Percentiles rank a stretch among this genome's conserved stretches.
These are phyloP conservation scores for Euphorbia corollata DNA, from an alignment of 441 rosid species.

Conservation along the genomic window DNA sequence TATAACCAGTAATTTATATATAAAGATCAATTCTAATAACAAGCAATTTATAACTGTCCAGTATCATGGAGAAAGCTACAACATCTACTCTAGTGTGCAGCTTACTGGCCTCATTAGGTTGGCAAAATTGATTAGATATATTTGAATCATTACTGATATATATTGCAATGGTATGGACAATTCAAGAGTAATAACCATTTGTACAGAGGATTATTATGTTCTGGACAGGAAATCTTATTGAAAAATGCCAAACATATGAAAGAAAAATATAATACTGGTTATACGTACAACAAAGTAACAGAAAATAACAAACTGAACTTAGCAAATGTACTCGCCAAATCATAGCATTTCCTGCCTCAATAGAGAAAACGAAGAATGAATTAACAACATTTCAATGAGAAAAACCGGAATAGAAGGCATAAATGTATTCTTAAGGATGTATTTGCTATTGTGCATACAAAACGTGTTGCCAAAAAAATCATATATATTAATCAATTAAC, in stretches of 20 bases:
- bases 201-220: background rate
- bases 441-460: background rate
- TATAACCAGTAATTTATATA: no score
- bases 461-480: no score
- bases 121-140: background rate
- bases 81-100: background rate
- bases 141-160: background rate
- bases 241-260: background rate
- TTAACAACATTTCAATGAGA: background rate
- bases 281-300: background rate
- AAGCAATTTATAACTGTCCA: no score
- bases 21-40: no score
- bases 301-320: conserved; percentile 40
- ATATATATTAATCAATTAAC: no score
- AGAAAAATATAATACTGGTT: no score
- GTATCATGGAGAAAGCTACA: background rate
- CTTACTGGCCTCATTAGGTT: background rate
- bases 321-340: conserved; percentile 61
- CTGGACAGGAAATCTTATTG: background rate
- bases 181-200: no score
- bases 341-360: conserved; percentile 12
- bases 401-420: background rate
- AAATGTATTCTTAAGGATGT: background rate
- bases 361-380: background rate
- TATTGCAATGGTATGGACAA: no score